Conservation (phyloP, 148 eudicot species). For the Euryodendron excelsum region DNA sequence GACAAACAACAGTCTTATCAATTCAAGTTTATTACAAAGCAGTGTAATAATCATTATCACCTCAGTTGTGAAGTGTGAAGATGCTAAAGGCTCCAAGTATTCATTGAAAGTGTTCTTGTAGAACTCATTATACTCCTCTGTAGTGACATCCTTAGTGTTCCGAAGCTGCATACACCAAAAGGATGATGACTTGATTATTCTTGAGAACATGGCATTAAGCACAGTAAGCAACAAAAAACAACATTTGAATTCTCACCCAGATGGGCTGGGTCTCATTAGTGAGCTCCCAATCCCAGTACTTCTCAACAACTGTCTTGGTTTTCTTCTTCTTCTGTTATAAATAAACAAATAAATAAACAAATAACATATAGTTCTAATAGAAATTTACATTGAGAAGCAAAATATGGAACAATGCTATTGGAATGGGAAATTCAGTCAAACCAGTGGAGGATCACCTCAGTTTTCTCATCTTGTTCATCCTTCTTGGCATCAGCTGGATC, state of each 20-base stretch:
- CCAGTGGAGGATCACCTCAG: conserved; percentile 48
- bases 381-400: neutral
- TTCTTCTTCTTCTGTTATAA: conserved; percentile 77
- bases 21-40: neutral
- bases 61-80: conserved; percentile 98
- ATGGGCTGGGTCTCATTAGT: conserved; percentile 95
- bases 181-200: neutral
- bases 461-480: conserved; percentile 52
- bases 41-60: conserved; percentile 29
- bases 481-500: conserved; percentile 71
- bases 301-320: conserved; percentile 93
- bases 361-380: neutral
- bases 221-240: neutral
- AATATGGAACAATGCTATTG: neutral
- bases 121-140: conserved; percentile 89
- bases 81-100: conserved; percentile 87
- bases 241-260: conserved; percentile 60
- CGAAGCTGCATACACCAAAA: conserved; percentile 59
- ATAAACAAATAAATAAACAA: neutral
- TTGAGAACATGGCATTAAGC: neutral
- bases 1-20: neutral
- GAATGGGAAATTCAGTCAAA: neutral
- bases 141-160: conserved; percentile 84
- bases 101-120: conserved; percentile 87
- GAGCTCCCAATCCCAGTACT: conserved; percentile 96